Evolutionary conservation across 148 eudicot species (phyloP).

Genomic region (Oxyria digyna): DNA sequence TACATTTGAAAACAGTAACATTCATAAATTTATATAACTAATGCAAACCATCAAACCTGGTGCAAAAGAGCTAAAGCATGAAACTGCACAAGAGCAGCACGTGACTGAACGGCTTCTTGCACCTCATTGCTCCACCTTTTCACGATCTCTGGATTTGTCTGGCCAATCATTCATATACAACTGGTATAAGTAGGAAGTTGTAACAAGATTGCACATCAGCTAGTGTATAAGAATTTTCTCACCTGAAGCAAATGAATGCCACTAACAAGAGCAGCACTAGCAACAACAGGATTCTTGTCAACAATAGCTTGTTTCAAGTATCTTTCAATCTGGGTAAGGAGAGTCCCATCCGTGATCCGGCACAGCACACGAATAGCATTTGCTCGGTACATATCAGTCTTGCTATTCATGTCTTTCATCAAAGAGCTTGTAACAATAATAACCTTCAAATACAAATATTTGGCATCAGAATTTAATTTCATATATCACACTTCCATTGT

Average conservation of each 20-base stretch:
- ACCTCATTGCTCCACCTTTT: constrained; percentile 99
- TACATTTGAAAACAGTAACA: neutral
- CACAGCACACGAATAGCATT: constrained; percentile 96
- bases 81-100: constrained; percentile 95
- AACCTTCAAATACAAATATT: constrained; percentile 34
- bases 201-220: neutral
- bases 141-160: constrained; percentile 97
- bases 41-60: constrained; percentile 41
- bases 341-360: constrained; percentile 82
- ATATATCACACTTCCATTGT: neutral
- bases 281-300: constrained; percentile 96
- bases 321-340: constrained; percentile 93
- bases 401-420: constrained; percentile 99
- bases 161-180: constrained; percentile 9
- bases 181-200: constrained; percentile 1
- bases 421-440: constrained; percentile 89
- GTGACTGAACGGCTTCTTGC: constrained; percentile 94
- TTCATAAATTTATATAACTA: neutral
- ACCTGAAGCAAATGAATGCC: constrained; percentile 97
- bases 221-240: neutral
- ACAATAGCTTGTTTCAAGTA: constrained; percentile 92
- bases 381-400: constrained; percentile 93
- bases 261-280: constrained; percentile 97
- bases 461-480: constrained; percentile 13
- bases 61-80: constrained; percentile 91